A percentile compares a stretch with the other conserved stretches of the same genome.
phyloP scores from a whole-genome alignment of 176 grass and related monocot species.

The Secale cereale region DNA sequence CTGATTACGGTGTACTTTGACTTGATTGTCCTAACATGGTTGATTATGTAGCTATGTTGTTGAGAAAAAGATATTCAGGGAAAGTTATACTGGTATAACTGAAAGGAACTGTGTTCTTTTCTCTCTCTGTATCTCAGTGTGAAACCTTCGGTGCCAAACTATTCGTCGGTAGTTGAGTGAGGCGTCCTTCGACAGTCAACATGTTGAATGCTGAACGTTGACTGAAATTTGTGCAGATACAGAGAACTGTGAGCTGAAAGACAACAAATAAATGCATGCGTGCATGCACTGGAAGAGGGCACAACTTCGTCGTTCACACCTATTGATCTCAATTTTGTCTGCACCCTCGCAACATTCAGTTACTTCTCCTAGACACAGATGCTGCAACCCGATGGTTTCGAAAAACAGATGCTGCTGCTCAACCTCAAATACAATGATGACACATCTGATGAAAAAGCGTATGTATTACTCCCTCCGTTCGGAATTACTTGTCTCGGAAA shows the following conservation, averaged over 20 bases:
- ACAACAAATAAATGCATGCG: neutral
- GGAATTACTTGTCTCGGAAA: no score
- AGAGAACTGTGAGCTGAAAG: neutral
- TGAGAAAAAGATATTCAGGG: neutral
- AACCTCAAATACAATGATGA: neutral
- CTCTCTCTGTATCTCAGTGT: neutral
- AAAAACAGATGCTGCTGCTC: neutral
- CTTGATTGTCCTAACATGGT: neutral
- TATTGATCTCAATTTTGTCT: neutral
- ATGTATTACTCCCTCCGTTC: no score
- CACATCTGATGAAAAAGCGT: no score
- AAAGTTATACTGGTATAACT: no score
- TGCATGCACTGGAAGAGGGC: neutral
- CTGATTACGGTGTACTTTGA: slow-evolving; percentile 21
- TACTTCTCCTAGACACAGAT: neutral
- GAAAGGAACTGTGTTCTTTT: neutral
- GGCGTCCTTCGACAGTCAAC: neutral
- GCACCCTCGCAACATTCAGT: neutral
- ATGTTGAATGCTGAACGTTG: neutral
- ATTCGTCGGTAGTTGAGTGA: neutral
- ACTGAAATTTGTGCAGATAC: neutral
- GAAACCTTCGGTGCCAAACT: neutral
- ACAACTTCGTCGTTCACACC: neutral
- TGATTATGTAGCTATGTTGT: neutral
- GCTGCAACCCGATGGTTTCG: neutral